A percentile compares a stretch with the other conserved stretches of the same genome.
These are phyloP conservation scores for Solanum commersonii DNA, from an alignment of 257 asterid genomes.

Conservation along the genomic window DNA sequence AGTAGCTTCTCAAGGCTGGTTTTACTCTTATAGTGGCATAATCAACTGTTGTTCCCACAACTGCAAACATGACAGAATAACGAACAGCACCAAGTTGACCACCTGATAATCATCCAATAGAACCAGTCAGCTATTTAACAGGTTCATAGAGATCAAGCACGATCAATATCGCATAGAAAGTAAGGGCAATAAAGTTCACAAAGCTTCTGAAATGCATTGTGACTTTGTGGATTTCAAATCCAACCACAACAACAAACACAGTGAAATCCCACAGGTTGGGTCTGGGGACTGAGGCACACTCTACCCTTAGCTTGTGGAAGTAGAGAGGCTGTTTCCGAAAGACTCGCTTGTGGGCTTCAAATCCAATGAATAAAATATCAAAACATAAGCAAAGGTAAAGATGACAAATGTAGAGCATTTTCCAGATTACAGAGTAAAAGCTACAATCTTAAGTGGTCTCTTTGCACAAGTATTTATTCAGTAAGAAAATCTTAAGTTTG, in stretches of 20 bases:
- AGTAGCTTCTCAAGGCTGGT: constrained; percentile 35
- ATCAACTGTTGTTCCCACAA: constrained; percentile 74
- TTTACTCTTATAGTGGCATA: constrained; percentile 45
- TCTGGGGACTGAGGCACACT: no score
- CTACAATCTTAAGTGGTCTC: background rate
- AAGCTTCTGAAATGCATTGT: background rate
- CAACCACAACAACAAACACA: no score
- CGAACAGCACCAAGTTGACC: constrained; percentile 81
- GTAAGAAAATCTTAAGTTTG: background rate
- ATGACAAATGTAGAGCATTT: background rate
- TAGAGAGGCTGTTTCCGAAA: no score
- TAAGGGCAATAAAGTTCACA: background rate
- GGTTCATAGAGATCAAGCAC: background rate
- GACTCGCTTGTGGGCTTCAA: background rate
- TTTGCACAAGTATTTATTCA: background rate
- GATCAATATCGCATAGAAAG: background rate
- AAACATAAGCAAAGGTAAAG: background rate
- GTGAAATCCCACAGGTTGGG: no score
- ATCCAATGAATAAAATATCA: background rate
- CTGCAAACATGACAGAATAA: constrained; percentile 63
- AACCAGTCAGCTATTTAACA: background rate
- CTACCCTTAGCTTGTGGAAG: no score
- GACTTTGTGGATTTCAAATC: background rate
- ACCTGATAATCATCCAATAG: constrained; percentile 21
- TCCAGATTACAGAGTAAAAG: background rate